Base-by-base conservation (phyloP, 2,329 filamentous ascomycete genomes). In the Fusarium robinianum region DNA sequence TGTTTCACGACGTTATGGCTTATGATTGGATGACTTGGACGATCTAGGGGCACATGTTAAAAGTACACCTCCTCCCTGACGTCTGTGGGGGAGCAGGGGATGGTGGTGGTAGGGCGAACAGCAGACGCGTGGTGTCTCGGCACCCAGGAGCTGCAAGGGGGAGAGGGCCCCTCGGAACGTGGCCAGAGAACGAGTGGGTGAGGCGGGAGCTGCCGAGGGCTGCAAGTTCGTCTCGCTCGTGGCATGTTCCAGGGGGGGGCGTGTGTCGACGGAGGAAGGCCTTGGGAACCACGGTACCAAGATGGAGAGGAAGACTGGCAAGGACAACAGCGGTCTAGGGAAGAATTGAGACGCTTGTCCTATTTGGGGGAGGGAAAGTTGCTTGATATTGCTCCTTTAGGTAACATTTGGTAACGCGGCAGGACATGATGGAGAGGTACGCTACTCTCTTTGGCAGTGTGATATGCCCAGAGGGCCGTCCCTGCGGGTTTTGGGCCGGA, bases 21-120 rank as follows among this genome's bases (percentile, higher is more conserved):
- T 70, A 75, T 80, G 76, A 80, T 80, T 80, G 77, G 77, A 70
- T 57, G 57, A 57, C 39, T 36, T 41, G 46, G 62, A 63, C 51
- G 60, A 62, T 62, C 61, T 65, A 58, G 56, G 54, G 57, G 64
- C 57, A 58, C 59, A 48, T 54, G 57, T 60, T 67, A 72, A 72
- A 74, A 70, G 69, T 71, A 77, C 72, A 68, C 72, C 72, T 70
- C 67, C 67, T 63, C 53, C 61, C 51, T 55, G 44, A 50, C 41
- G 45, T 53, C 50, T 59, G 60, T 47, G 59, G 60, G 53, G 57
- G 55, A 47, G 38, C 40, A 42, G 50, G 47, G 52, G 50, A 58
- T 46, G 49, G 49, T 53, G 55, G 52, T 52, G 50, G 52, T 41
- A 42, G 23, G 35, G 43, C 35, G 42, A 49, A 45, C 51, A 50